Evolutionary conservation across 2,329 filamentous ascomycete genomes (phyloP).

Genomic region (Nothomitra cinnamomea): DNA sequence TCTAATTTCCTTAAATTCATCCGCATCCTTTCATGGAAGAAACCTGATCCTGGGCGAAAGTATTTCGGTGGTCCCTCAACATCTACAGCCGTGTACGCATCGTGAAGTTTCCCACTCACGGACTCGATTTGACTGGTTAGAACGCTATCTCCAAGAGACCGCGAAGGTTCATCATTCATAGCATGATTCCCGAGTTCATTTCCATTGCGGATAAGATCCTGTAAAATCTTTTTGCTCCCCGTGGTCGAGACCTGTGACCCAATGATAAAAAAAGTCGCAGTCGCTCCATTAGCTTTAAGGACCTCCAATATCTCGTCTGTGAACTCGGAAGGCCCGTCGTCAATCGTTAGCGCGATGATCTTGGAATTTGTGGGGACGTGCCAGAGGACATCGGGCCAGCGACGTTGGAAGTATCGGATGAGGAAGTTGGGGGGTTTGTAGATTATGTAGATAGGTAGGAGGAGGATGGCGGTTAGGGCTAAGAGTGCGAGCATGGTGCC

Average conservation of each 20-base stretch:
- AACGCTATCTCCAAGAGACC: conserved; percentile 38
- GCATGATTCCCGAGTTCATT: conserved; percentile 76
- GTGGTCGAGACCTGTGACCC: conserved; percentile 59
- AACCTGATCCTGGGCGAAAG: conserved; percentile 71
- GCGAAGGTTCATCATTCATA: conserved; percentile 69
- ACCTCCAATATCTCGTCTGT: conserved; percentile 54
- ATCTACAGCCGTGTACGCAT: conserved; percentile 32
- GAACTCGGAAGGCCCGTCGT: conserved; percentile 63
- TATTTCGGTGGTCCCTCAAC: conserved; percentile 38
- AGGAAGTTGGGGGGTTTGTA: conserved; percentile 67
- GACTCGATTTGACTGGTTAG: conserved; percentile 45
- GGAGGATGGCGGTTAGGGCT: conserved; percentile 15
- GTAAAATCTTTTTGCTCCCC: conserved; percentile 36
- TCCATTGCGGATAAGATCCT: conserved; percentile 39
- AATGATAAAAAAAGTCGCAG: conserved; percentile 80
- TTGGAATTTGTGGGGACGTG: conserved; percentile 43
- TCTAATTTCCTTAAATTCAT: conserved; percentile 39
- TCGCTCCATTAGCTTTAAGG: conserved; percentile 47
- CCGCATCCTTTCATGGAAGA: conserved; percentile 61
- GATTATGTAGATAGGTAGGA: conserved; percentile 42
- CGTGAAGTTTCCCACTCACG: conserved; percentile 44
- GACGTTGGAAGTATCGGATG: conserved; percentile 50
- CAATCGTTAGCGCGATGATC: conserved; percentile 67
- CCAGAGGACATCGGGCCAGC: conserved; percentile 68
- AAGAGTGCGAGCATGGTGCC: conserved; percentile 21